Percentiles rank a stretch among this genome's conserved stretches.
These are phyloP conservation scores for Picea abies DNA, from an alignment of 83 land plant genomes.

Conservation along the genomic window DNA sequence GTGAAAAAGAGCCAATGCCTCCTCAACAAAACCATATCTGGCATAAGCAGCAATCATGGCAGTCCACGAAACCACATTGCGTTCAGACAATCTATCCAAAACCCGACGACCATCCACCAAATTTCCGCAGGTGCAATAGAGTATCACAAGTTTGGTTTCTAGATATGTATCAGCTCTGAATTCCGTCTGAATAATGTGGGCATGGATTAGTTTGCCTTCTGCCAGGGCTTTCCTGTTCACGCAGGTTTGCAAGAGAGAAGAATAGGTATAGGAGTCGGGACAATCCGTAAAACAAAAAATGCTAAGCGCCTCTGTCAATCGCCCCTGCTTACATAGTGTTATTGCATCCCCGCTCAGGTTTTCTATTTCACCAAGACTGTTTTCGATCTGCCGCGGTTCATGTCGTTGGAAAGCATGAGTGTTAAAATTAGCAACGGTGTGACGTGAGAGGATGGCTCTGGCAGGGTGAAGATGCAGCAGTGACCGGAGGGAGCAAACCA, in stretches of 20 bases:
- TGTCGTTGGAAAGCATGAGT: neutral
- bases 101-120: conserved; percentile 27
- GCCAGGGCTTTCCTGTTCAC: neutral
- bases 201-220: conserved; percentile 18
- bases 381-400: neutral
- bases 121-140: conserved; percentile 29
- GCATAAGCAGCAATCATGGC: neutral
- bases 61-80: conserved; percentile 19
- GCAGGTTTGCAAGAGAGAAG: neutral
- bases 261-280: neutral
- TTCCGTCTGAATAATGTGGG: conserved; percentile 18
- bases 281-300: neutral
- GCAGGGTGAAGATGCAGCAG: neutral
- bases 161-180: conserved; percentile 20
- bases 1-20: neutral
- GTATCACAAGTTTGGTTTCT: conserved; percentile 34
- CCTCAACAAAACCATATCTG: neutral
- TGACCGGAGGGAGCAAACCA: too few relatives aligned
- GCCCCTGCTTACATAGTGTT: neutral
- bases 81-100: conserved; percentile 45
- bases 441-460: neutral
- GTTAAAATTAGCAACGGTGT: too few relatives aligned
- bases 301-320: neutral
- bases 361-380: neutral
- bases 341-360: neutral